phyloP scores from a whole-genome alignment of 2,329 filamentous ascomycete genomes.

The Xylaria sp. region DNA sequence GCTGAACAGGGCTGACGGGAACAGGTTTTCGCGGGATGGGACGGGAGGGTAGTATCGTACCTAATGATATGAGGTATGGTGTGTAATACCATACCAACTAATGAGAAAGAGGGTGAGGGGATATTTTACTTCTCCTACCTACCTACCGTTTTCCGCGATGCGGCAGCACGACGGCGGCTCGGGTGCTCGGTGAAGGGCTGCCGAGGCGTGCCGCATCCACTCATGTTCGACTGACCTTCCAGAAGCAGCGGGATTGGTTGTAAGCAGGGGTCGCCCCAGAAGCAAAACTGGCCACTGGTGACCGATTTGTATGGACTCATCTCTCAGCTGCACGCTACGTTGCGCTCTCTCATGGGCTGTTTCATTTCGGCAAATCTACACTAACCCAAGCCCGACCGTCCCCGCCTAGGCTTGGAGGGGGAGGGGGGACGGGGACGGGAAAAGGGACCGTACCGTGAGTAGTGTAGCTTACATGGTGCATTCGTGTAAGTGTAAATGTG shows the following conservation, averaged over 20 bases:
- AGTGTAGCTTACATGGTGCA: neutral
- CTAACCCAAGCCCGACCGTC: constrained; percentile 29
- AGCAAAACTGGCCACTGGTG: constrained; percentile 31
- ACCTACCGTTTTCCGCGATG: constrained; percentile 24
- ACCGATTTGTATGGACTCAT: constrained; percentile 29
- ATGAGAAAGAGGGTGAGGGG: neutral
- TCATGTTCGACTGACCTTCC: constrained; percentile 38
- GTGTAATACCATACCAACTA: constrained; percentile 1
- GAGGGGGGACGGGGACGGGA: neutral
- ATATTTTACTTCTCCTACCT: constrained; percentile 6
- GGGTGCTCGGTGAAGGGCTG: constrained; percentile 38
- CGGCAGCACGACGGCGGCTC: constrained; percentile 34
- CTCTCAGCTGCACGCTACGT: constrained; percentile 39
- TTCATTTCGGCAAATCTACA: constrained; percentile 37
- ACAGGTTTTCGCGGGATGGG: constrained; percentile 25
- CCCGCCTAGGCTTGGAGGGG: constrained; percentile 31
- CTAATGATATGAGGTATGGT: constrained; percentile 26
- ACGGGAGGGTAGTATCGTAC: constrained; percentile 20
- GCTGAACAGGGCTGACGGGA: constrained; percentile 30
- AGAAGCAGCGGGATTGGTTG: constrained; percentile 38
- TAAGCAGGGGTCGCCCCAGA: constrained; percentile 31
- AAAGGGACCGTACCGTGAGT: neutral
- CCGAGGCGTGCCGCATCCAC: constrained; percentile 35
- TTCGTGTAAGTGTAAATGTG: neutral
- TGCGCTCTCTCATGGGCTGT: constrained; percentile 37